These are phyloP conservation scores for Tillandsia fasciculata DNA, from an alignment of 176 grass and related monocot species.

Conservation along the genomic window DNA sequence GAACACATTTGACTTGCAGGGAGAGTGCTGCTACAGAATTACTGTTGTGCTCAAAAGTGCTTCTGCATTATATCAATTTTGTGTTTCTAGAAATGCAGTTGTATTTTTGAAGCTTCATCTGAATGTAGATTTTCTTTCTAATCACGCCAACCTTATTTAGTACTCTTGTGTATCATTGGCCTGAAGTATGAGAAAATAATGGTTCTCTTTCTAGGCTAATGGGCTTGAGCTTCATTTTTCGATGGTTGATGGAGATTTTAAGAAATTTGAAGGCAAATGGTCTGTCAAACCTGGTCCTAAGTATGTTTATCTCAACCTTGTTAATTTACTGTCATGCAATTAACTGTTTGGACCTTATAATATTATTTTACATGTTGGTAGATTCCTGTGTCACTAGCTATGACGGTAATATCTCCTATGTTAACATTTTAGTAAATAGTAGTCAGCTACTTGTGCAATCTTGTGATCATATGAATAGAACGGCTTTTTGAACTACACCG, in stretches of 20 bases:
- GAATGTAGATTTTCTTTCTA: neutral
- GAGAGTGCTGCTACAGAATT: too few species aligned
- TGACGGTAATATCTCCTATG: slow-evolving; percentile 1
- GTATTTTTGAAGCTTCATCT: neutral
- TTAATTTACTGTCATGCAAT: neutral
- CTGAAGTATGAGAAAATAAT: slow-evolving; percentile 1
- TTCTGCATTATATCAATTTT: neutral
- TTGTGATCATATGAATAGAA: neutral
- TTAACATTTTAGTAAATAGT: neutral
- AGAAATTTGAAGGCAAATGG: slow-evolving; percentile 99
- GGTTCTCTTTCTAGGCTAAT: slow-evolving; percentile 31
- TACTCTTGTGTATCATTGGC: neutral
- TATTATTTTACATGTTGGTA: neutral
- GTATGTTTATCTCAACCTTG: slow-evolving; percentile 11
- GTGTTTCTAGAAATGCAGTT: neutral
- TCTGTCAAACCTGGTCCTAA: slow-evolving; percentile 61
- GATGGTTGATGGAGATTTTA: slow-evolving; percentile 95
- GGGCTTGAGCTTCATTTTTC: slow-evolving; percentile 80
- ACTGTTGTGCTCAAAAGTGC: too few species aligned
- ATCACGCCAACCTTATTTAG: too few species aligned
- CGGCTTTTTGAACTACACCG: neutral
- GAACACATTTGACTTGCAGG: neutral
- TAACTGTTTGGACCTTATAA: neutral
- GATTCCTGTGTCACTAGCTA: neutral
- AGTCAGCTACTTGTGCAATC: neutral